Conservation (phyloP, 2,329 filamentous ascomycete genomes). For the Penicillium sp. region DNA sequence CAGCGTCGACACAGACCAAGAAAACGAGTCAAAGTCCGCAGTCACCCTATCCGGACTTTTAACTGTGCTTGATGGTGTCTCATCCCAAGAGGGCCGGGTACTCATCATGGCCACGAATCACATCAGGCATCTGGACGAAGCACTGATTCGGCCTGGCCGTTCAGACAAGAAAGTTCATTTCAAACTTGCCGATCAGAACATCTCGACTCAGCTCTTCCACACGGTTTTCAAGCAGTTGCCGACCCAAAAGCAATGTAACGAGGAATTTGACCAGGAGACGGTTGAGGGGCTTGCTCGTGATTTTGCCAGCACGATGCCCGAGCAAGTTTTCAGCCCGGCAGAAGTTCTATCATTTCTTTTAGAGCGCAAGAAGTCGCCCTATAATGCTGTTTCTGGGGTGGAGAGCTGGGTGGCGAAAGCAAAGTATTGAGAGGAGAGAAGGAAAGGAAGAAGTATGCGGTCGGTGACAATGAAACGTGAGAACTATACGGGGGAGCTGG, state of each 20-base stretch:
- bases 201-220: slow-evolving; percentile 24
- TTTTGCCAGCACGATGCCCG: slow-evolving; percentile 44
- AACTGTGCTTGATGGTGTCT: slow-evolving; percentile 65
- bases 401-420: slow-evolving; percentile 37
- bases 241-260: slow-evolving; percentile 6
- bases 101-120: slow-evolving; percentile 72
- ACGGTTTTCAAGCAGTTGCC: slow-evolving; percentile 12
- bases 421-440: slow-evolving; percentile 13
- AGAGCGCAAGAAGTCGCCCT: slow-evolving; percentile 45
- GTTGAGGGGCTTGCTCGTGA: slow-evolving; percentile 38
- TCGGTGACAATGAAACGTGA: too few species aligned
- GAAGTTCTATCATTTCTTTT: slow-evolving; percentile 51
- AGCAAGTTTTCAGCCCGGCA: slow-evolving; percentile 46
- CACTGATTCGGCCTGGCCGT: slow-evolving; percentile 64
- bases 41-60: slow-evolving; percentile 62
- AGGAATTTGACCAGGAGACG: slow-evolving; percentile 14
- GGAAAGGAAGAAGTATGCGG: background rate
- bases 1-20: slow-evolving; percentile 6
- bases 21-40: slow-evolving; percentile 7
- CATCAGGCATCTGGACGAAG: slow-evolving; percentile 57
- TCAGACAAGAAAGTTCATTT: slow-evolving; percentile 66
- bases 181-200: slow-evolving; percentile 21
- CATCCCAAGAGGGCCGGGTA: slow-evolving; percentile 63
- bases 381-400: slow-evolving; percentile 40
- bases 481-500: background rate